Evolutionary conservation across 2,329 filamentous ascomycete species (phyloP), one percentile per base, ranked within the genome.

Genomic region (Colletotrichum lini): DNA sequence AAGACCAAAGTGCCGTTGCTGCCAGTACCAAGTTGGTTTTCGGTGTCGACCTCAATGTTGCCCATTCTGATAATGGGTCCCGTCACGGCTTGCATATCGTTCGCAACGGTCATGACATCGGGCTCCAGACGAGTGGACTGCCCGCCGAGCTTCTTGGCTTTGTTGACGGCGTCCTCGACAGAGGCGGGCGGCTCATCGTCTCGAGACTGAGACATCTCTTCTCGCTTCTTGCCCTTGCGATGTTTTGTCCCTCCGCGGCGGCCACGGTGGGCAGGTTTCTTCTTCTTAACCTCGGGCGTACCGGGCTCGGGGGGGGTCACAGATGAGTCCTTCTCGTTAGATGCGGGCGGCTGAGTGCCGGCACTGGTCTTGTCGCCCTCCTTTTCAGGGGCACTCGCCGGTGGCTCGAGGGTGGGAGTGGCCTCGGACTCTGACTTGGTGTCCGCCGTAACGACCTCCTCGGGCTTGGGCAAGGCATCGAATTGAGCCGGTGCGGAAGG

Each of bases 1-100:
- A 96, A 98, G 0, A 99, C 96, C 64, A 97, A 91, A 0, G 96
- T 99, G n/a, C 96, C 96, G 78, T 98, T 97, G 80, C 96, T 98
- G 65, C 96, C 96, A 70, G 94, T 92, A 26, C 91, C 91, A 40
- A 93, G 84, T 73, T 91, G 88, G 75, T 88, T 84, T 56, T 91
- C 87, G 54, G 88, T 87, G 73, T 92, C 87, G 63, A 92, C 90
- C 75, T 91, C 88, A 2, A 93, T 87, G 67, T 87, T 89, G 40
- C 89, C 90, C 79, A 92, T 90, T 65, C 85, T 87, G 74, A 91
- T 84, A 59, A 89, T 86, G 4, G 89, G 86, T 0, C 87, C 88
- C 2, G 87, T 89, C 7, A 92, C 85, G 60, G 90, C 87, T 72
- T 89, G 84, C 78, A 91, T 84, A 77, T 92, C 84, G 76, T 87